phyloP scores from a whole-genome alignment of 2,329 filamentous ascomycete genomes.

The Fusarium brachygibbosum region DNA sequence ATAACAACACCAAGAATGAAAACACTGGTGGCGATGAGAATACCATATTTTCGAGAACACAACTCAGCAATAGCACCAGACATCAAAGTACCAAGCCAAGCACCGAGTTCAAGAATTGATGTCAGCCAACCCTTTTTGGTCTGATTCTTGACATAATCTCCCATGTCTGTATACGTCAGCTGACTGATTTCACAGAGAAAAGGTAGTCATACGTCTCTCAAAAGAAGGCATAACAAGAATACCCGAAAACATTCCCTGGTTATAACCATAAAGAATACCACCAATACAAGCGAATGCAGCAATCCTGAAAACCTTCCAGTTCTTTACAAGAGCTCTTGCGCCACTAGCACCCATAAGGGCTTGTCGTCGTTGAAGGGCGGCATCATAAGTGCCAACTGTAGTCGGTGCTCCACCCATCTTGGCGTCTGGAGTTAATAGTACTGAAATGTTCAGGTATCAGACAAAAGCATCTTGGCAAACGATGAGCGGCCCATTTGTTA shows the following conservation, averaged over 20 bases:
- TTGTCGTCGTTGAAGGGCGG: constrained; percentile 65
- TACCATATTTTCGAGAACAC: constrained; percentile 76
- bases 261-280: constrained; percentile 76
- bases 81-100: constrained; percentile 80
- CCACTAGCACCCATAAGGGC: constrained; percentile 67
- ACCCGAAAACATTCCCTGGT: constrained; percentile 74
- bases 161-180: constrained; percentile 62
- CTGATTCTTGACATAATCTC: constrained; percentile 64
- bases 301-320: constrained; percentile 71
- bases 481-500: constrained; percentile 5
- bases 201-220: constrained; percentile 58
- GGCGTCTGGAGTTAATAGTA: neutral
- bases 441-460: neutral
- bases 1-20: constrained; percentile 80
- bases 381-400: constrained; percentile 59
- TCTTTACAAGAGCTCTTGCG: constrained; percentile 67
- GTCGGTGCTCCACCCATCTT: constrained; percentile 31
- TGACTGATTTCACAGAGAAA: rapidly evolving
- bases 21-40: constrained; percentile 73
- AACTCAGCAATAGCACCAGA: constrained; percentile 80
- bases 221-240: constrained; percentile 71
- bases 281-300: constrained; percentile 74
- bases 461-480: neutral
- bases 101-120: constrained; percentile 80
- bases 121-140: constrained; percentile 72